Evolutionary conservation across 768 basidiomycete species (phyloP).

Genomic region (Mrakia blollopis): DNA sequence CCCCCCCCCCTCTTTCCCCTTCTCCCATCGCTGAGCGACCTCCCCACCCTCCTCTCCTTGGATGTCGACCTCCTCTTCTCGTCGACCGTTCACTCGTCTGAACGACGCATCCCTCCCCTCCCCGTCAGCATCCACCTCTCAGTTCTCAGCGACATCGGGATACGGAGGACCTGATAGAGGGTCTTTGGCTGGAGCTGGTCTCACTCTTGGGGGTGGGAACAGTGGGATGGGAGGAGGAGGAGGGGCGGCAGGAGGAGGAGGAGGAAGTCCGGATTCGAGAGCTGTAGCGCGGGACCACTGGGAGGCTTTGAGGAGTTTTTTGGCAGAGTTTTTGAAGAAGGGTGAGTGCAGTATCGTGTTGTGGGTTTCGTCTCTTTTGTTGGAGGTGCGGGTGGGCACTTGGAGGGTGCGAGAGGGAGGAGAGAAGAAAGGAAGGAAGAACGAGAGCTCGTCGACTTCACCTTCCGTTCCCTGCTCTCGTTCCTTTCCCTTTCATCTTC

Average conservation of each 20-base stretch:
- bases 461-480: no score
- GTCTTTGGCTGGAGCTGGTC: no score
- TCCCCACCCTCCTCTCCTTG: background rate
- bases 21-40: background rate
- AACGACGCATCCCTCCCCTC: background rate
- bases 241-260: slow-evolving; percentile 26
- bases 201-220: no score
- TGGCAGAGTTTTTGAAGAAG: slow-evolving; percentile 41
- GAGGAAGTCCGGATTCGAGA: slow-evolving; percentile 2
- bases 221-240: background rate
- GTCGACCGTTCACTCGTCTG: background rate
- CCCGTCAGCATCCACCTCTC: background rate
- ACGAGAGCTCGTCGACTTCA: no score
- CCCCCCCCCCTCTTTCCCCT: background rate
- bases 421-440: background rate
- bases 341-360: slow-evolving; percentile 36
- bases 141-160: background rate
- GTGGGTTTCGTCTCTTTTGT: background rate
- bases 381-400: background rate
- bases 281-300: slow-evolving; percentile 41
- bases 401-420: background rate
- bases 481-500: no score
- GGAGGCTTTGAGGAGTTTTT: slow-evolving; percentile 41
- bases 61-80: background rate
- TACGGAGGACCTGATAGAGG: background rate